Evolutionary conservation across 495 filamentous ascomycete species (phyloP).

Genomic region (Lophiotrema nucula): DNA sequence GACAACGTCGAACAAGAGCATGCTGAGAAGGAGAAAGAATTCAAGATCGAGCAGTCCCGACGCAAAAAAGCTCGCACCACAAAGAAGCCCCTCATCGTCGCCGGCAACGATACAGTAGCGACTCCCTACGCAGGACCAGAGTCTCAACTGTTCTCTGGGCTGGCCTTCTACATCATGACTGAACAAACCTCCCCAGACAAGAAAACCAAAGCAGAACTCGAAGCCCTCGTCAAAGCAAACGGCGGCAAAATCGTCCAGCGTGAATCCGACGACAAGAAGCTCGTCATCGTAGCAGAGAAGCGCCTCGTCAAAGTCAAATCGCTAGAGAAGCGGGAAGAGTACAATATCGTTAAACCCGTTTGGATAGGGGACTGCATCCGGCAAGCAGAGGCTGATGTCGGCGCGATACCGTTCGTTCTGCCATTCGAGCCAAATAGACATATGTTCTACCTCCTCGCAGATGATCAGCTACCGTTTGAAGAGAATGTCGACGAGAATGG

Average conservation of each 20-base stretch:
- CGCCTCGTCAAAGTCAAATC: conserved; percentile 79
- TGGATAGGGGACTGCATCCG: conserved; percentile 84
- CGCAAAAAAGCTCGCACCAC: conserved; percentile 55
- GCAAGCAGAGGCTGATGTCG: conserved; percentile 62
- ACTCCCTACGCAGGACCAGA: conserved; percentile 55
- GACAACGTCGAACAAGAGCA: conserved; percentile 68
- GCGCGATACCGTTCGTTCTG: conserved; percentile 56
- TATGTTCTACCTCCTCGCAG: conserved; percentile 55
- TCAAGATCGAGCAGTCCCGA: conserved; percentile 75
- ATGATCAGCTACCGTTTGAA: conserved; percentile 47
- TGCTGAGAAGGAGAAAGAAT: conserved; percentile 70
- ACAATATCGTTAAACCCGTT: conserved; percentile 70
- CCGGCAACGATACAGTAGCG: conserved; percentile 51
- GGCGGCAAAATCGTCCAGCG: conserved; percentile 82
- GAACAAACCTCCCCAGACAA: conserved; percentile 59
- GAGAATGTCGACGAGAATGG: conserved; percentile 69
- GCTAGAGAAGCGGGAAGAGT: conserved; percentile 64
- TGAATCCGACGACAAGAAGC: conserved; percentile 57
- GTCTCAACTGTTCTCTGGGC: conserved; percentile 66
- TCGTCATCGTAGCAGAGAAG: conserved; percentile 76
- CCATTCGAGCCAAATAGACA: conserved; percentile 68
- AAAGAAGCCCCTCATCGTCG: conserved; percentile 70
- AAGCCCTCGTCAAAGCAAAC: conserved; percentile 80
- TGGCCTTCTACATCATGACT: conserved; percentile 76
- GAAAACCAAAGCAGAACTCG: conserved; percentile 76